Evolutionary conservation across 257 asterid species (phyloP).

Genomic region (Ocimum tenuiflorum): DNA sequence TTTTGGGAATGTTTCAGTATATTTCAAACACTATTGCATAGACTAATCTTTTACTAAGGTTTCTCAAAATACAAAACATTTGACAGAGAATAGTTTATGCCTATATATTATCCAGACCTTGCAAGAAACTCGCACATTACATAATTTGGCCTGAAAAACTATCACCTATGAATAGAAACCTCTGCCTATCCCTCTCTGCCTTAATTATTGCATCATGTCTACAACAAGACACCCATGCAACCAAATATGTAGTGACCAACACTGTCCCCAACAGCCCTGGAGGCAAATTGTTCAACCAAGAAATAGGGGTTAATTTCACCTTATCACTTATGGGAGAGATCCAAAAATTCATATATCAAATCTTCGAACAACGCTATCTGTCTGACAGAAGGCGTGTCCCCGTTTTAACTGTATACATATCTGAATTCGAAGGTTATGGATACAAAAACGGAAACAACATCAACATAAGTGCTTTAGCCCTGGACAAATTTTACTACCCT

Average conservation of each 20-base stretch:
- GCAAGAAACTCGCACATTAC: background rate
- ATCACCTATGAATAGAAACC: background rate
- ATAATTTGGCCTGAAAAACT: background rate
- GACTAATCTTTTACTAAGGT: background rate
- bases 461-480: background rate
- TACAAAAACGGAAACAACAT: background rate
- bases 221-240: background rate
- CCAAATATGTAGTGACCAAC: background rate
- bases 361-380: background rate
- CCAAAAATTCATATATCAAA: background rate
- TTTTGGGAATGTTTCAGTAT: no score
- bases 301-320: background rate
- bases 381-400: background rate
- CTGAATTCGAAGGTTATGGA: constrained; percentile 3
- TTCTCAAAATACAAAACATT: no score
- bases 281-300: background rate
- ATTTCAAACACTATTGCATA: no score
- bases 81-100: background rate
- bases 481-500: background rate
- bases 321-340: background rate
- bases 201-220: background rate
- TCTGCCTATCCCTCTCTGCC: background rate
- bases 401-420: background rate
- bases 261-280: background rate
- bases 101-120: background rate